Evolutionary conservation across 2,329 filamentous ascomycete genomes (phyloP).

Genomic region (Cladosporium oxysporum): DNA sequence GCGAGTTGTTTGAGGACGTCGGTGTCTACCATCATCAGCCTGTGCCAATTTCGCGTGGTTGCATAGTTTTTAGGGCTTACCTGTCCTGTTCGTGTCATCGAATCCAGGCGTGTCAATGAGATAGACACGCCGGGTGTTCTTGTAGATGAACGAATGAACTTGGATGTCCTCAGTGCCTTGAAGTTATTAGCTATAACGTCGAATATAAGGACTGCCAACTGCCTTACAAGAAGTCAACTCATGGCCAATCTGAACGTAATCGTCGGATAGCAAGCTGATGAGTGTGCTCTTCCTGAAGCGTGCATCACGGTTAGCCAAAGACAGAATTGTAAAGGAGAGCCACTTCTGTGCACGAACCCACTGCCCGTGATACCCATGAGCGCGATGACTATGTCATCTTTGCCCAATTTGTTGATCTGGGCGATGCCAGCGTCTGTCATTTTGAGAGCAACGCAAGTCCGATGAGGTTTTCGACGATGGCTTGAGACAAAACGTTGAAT

Average conservation of each 20-base stretch:
- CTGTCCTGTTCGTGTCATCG: conserved; percentile 27
- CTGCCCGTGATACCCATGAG: conserved; percentile 47
- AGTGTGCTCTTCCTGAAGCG: not conserved
- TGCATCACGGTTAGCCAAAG: not conserved
- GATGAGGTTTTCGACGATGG: not conserved
- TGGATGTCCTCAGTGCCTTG: conserved; percentile 14
- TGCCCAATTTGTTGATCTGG: not conserved
- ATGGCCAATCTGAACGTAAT: conserved; percentile 31
- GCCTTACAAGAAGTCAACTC: conserved; percentile 27
- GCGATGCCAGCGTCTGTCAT: not conserved
- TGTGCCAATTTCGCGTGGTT: not conserved
- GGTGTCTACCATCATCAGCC: conserved; percentile 35
- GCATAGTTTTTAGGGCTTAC: not conserved
- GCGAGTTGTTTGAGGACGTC: conserved; percentile 49
- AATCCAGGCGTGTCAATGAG: conserved; percentile 22
- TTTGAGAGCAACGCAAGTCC: not conserved
- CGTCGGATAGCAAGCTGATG: not conserved
- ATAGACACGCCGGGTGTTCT: conserved; percentile 5
- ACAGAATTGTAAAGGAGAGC: not conserved
- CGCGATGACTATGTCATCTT: conserved; percentile 33
- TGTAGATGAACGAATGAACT: conserved; percentile 19
- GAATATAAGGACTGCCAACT: not conserved
- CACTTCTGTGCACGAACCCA: not conserved
- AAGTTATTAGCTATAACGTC: not conserved
- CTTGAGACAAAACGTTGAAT: not conserved